Evolutionary conservation across 306 rosid genomes (phyloP).

Genomic region (Pachyrhizus erosus): DNA sequence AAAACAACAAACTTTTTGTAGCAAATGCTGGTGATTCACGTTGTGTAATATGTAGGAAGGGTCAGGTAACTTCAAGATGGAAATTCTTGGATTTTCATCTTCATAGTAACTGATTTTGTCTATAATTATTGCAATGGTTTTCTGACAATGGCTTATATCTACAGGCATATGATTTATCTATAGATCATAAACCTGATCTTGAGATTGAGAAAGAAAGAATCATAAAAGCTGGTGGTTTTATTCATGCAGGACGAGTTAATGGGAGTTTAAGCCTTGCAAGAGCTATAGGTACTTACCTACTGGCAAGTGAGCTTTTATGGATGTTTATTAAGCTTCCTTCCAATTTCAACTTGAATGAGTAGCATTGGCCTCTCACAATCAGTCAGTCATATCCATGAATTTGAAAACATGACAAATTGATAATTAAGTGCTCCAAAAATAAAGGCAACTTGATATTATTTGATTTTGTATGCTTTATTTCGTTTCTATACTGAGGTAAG

Average conservation of each 20-base stretch:
- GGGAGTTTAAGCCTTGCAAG: conserved; percentile 96
- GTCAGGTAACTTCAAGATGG: conserved; percentile 66
- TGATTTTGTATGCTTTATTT: conserved; percentile 9
- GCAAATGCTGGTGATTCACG: conserved; percentile 99
- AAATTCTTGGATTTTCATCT: conserved; percentile 3
- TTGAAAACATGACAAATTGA: background rate
- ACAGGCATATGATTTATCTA: conserved; percentile 86
- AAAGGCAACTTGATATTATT: conserved; percentile 5
- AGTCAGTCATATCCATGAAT: conserved; percentile 25
- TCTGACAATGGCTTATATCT: conserved; percentile 27
- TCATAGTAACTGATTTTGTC: background rate
- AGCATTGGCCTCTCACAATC: background rate
- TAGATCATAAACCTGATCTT: conserved; percentile 94
- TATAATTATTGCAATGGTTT: background rate
- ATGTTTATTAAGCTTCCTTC: background rate
- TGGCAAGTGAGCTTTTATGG: background rate
- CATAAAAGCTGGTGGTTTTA: conserved; percentile 91
- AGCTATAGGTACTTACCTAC: conserved; percentile 72
- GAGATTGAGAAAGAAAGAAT: conserved; percentile 88
- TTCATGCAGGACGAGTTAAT: conserved; percentile 92
- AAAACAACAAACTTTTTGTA: conserved; percentile 73
- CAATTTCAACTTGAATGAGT: conserved; percentile 4
- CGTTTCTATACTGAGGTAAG: conserved; percentile 34
- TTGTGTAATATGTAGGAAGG: conserved; percentile 89
- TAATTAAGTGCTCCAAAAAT: background rate